phyloP scores from a whole-genome alignment of 352 stramenopile species.

The Phytopythium montanum region DNA sequence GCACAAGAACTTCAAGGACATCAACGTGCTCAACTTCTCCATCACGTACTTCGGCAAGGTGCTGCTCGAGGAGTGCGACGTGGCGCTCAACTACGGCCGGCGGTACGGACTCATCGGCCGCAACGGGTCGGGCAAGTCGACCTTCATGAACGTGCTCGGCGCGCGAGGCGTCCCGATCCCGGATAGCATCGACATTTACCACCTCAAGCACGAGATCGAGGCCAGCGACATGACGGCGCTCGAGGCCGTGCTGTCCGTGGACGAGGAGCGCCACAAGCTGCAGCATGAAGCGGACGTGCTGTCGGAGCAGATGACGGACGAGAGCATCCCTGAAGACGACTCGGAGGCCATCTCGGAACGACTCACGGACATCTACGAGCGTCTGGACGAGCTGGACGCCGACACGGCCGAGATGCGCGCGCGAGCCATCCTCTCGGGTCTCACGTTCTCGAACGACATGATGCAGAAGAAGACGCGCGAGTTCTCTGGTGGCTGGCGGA shows the following conservation, averaged over 20 bases:
- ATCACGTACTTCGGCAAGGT: conserved; percentile 96
- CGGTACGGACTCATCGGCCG: conserved; percentile 96
- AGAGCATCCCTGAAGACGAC: conserved; percentile 87
- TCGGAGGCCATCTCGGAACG: conserved; percentile 85
- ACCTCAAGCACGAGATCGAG: conserved; percentile 96
- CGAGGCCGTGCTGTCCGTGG: conserved; percentile 94
- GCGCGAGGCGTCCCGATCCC: conserved; percentile 93
- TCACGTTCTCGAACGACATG: conserved; percentile 96
- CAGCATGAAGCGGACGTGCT: conserved; percentile 92
- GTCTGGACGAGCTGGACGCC: conserved; percentile 94
- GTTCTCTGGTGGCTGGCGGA: conserved; percentile 95
- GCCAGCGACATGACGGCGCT: conserved; percentile 93
- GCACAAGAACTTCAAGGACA: conserved; percentile 96
- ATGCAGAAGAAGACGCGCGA: conserved; percentile 93
- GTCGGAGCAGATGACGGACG: conserved; percentile 89
- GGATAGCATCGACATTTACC: conserved; percentile 96
- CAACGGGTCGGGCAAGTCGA: conserved; percentile 96
- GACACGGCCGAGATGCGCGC: conserved; percentile 93
- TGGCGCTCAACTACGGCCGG: conserved; percentile 97
- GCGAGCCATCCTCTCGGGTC: conserved; percentile 91
- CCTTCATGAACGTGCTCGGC: conserved; percentile 96
- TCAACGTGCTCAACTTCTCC: conserved; percentile 97
- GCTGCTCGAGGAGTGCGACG: conserved; percentile 94
- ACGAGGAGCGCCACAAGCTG: conserved; percentile 92
- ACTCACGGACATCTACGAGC: conserved; percentile 93